Percentiles rank a stretch among this genome's conserved stretches.
phyloP scores from a whole-genome alignment of 306 rosid genomes.

The Boehmeria nivea region DNA sequence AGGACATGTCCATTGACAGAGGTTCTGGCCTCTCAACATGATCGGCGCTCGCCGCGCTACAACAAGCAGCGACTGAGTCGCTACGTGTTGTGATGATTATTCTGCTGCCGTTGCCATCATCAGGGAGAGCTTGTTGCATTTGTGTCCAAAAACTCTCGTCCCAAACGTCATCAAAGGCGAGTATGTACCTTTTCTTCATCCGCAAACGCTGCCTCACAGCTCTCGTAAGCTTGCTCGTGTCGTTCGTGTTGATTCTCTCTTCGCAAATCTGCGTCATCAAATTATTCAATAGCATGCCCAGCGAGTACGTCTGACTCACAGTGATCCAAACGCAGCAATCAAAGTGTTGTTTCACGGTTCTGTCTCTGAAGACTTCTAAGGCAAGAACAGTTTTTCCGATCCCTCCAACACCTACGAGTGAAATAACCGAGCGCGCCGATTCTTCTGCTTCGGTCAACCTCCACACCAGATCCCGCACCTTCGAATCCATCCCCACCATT shows the following conservation, averaged over 20 bases:
- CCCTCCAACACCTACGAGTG: not conserved
- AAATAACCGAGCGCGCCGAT: not conserved
- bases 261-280: too few species aligned
- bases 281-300: not conserved
- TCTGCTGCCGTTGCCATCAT: conserved; percentile 2
- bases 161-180: conserved; percentile 18
- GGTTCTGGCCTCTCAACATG: not conserved
- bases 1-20: not conserved
- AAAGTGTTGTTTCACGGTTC: too few species aligned
- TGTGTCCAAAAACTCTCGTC: not conserved
- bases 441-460: not conserved
- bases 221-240: not conserved
- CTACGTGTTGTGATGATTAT: conserved; percentile 12
- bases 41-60: not conserved
- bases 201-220: not conserved
- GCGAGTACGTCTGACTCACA: too few species aligned
- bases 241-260: too few species aligned
- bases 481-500: too few species aligned
- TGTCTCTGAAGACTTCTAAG: not conserved
- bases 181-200: conserved; percentile 1
- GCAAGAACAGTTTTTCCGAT: not conserved
- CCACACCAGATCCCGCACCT: too few species aligned
- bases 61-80: not conserved
- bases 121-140: conserved; percentile 2
- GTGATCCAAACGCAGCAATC: too few species aligned